Evolutionary conservation across 2,329 filamentous ascomycete species (phyloP).

Genomic region (Xenoacremonium recifei): DNA sequence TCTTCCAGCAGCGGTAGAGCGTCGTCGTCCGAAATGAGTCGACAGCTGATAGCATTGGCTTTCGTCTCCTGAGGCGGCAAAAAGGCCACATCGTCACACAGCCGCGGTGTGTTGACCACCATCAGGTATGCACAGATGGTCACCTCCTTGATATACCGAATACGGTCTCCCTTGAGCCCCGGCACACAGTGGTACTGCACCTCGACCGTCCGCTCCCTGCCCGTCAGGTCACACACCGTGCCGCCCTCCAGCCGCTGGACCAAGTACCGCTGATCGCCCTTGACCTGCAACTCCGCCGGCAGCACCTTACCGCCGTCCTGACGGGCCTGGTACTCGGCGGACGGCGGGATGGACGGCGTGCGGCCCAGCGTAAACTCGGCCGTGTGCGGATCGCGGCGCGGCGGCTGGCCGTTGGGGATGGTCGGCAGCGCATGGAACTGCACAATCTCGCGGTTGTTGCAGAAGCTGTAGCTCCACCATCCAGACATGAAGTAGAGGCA

Average conservation of each 20-base stretch:
- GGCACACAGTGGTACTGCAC: conserved; percentile 80
- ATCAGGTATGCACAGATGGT: conserved; percentile 91
- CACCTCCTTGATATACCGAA: conserved; percentile 90
- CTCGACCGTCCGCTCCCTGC: conserved; percentile 77
- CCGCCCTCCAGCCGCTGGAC: conserved; percentile 79
- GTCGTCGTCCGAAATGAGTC: conserved; percentile 59
- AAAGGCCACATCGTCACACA: conserved; percentile 87
- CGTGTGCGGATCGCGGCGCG: conserved; percentile 72
- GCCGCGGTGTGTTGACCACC: conserved; percentile 84
- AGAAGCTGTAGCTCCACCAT: conserved; percentile 97
- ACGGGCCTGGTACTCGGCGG: conserved; percentile 22
- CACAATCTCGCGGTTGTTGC: conserved; percentile 81
- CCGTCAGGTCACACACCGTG: conserved; percentile 83
- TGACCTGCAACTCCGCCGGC: conserved; percentile 69
- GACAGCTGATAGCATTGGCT: conserved; percentile 75
- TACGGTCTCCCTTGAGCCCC: conserved; percentile 68
- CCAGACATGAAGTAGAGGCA: conserved; percentile 82
- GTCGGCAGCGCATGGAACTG: conserved; percentile 85
- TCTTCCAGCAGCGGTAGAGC: conserved; percentile 38
- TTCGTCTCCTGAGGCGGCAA: conserved; percentile 74
- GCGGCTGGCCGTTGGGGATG: conserved; percentile 65
- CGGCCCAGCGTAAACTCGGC: conserved; percentile 76
- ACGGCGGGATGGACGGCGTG: conserved; percentile 32
- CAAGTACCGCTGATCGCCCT: conserved; percentile 81
- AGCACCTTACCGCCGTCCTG: conserved; percentile 29